A percentile compares a stretch with the other conserved stretches of the same genome.
These are phyloP conservation scores for Exophiala sp. DNA, from an alignment of 2,329 filamentous ascomycete genomes.

Conservation along the genomic window DNA sequence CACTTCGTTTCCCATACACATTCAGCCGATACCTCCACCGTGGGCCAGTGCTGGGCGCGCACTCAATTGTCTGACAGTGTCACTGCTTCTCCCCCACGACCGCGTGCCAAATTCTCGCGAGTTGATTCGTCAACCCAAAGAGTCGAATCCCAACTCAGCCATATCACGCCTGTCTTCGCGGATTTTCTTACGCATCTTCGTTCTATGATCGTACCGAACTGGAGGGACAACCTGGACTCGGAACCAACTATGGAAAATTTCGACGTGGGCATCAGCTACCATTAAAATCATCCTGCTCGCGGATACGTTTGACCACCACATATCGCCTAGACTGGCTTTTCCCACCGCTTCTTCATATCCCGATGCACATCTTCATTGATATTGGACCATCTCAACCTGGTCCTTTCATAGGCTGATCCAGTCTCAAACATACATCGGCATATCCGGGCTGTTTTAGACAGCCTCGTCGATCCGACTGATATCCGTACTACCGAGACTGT, in stretches of 20 bases:
- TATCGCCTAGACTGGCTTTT: conserved; percentile 6
- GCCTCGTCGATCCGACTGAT: conserved; percentile 6
- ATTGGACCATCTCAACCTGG: conserved; percentile 6
- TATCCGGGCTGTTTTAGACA: background rate
- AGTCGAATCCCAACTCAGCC: conserved; percentile 10
- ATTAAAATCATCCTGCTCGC: conserved; percentile 8
- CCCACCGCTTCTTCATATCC: conserved; percentile 9
- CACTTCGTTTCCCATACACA: background rate
- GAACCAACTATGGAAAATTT: conserved; percentile 20
- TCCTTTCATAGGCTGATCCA: conserved; percentile 6
- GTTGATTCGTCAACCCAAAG: conserved; percentile 19
- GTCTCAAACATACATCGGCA: conserved; percentile 1
- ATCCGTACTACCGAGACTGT: conserved; percentile 2
- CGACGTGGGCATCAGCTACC: conserved; percentile 11
- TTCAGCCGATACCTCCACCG: background rate
- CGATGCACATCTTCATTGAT: conserved; percentile 13
- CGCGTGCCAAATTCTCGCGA: conserved; percentile 16
- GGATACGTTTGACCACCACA: background rate
- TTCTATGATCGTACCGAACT: conserved; percentile 4
- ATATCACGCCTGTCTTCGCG: conserved; percentile 3
- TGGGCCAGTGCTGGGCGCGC: too few species aligned
- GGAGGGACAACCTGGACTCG: background rate
- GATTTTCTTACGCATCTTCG: conserved; percentile 1
- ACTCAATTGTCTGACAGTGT: conserved; percentile 2
- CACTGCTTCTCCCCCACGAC: conserved; percentile 9